Evolutionary conservation across 805 yeast genomes (phyloP).

Genomic region (Yarrowia deformans): DNA sequence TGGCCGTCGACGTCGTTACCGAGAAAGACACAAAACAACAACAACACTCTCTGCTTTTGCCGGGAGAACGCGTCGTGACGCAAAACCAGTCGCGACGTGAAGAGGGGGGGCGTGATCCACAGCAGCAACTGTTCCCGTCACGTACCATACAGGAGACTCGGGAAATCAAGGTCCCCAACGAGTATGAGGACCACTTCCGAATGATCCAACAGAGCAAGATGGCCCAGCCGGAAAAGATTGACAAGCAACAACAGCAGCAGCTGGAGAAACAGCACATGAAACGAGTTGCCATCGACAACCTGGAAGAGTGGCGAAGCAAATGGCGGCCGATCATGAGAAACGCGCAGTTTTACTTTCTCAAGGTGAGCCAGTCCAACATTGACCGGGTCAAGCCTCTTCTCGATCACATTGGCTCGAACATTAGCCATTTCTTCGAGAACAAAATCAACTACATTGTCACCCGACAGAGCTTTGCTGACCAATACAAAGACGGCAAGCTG

Average conservation of each 20-base stretch:
- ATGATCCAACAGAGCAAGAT: slow-evolving; percentile 27
- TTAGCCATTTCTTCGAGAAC: slow-evolving; percentile 25
- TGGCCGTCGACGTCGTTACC: neutral
- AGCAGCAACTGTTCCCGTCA: slow-evolving; percentile 4
- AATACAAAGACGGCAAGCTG: slow-evolving; percentile 22
- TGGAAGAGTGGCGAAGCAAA: slow-evolving; percentile 36
- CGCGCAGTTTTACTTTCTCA: slow-evolving; percentile 30
- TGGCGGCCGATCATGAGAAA: slow-evolving; percentile 31
- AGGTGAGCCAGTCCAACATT: slow-evolving; percentile 24
- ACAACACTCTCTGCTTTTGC: slow-evolving; percentile 23
- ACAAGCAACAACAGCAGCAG: slow-evolving; percentile 9
- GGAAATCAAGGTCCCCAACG: slow-evolving; percentile 25
- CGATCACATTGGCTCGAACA: slow-evolving; percentile 34
- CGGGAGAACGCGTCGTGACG: neutral
- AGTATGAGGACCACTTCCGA: slow-evolving; percentile 32
- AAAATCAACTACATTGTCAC: slow-evolving; percentile 36
- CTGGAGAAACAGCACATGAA: slow-evolving; percentile 20
- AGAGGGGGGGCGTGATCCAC: slow-evolving; percentile 7
- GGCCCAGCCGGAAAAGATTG: slow-evolving; percentile 24
- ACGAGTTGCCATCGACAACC: slow-evolving; percentile 21
- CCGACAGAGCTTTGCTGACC: slow-evolving; percentile 23
- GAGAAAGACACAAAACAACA: slow-evolving; percentile 16
- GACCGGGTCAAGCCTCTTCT: slow-evolving; percentile 34
- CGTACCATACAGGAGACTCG: slow-evolving; percentile 8
- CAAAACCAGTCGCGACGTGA: neutral